Evolutionary conservation across 345 rosid genomes (phyloP).

Genomic region (Linum trigynum): DNA sequence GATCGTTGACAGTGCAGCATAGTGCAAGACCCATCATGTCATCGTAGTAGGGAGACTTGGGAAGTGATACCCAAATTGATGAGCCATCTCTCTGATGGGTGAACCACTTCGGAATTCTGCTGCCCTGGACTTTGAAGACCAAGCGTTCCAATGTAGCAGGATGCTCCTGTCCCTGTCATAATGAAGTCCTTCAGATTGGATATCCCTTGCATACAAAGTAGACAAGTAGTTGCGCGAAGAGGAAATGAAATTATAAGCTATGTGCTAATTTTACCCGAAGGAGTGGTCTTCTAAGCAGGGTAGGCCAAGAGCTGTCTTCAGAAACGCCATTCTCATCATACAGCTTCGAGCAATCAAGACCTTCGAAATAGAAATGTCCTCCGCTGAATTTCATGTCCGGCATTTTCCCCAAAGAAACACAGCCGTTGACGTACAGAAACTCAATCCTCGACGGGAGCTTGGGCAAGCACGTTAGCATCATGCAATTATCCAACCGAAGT

Average conservation of each 20-base stretch:
- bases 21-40: too few relatives aligned
- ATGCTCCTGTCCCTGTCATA: too few relatives aligned
- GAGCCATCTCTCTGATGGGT: too few relatives aligned
- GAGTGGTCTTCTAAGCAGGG: background rate
- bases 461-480: constrained; percentile 15
- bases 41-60: too few relatives aligned
- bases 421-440: background rate
- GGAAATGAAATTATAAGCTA: background rate
- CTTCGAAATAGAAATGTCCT: background rate
- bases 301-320: background rate
- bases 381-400: background rate
- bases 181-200: background rate
- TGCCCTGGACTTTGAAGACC: too few relatives aligned
- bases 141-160: too few relatives aligned
- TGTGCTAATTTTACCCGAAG: background rate
- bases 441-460: constrained; percentile 15
- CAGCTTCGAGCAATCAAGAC: background rate
- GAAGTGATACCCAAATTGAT: too few relatives aligned
- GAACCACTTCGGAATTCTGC: too few relatives aligned
- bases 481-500: constrained; percentile 12
- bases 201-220: background rate
- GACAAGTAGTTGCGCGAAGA: background rate
- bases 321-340: background rate
- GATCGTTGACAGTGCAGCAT: background rate
- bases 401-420: background rate